These are phyloP conservation scores for Lachancea waltii DNA, from an alignment of 805 yeast species.

Conservation along the genomic window DNA sequence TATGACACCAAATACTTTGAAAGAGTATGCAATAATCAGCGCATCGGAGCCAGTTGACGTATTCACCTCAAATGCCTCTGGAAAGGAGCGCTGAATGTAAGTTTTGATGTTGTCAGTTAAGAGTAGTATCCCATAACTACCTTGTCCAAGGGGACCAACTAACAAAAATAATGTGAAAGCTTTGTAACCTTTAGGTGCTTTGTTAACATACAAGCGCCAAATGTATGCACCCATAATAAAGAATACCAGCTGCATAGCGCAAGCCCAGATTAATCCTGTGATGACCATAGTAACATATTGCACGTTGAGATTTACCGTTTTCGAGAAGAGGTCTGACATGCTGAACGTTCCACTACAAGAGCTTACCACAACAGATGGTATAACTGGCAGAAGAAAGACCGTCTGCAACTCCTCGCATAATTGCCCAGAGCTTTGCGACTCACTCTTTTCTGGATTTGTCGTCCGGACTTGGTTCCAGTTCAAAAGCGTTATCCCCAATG, in stretches of 20 bases:
- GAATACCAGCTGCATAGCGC: conserved; percentile 57
- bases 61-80: conserved; percentile 5
- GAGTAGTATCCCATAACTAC: conserved; percentile 58
- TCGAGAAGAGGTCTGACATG: conserved; percentile 37
- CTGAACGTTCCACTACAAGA: conserved; percentile 58
- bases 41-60: conserved; percentile 14
- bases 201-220: conserved; percentile 51
- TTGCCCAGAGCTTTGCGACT: too few relatives aligned
- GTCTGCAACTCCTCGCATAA: not conserved
- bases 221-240: conserved; percentile 50
- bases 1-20: conserved; percentile 34
- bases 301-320: conserved; percentile 32
- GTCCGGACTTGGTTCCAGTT: not conserved
- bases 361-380: conserved; percentile 69
- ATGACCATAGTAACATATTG: conserved; percentile 48
- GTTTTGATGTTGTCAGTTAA: conserved; percentile 40
- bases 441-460: not conserved
- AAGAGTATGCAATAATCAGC: conserved; percentile 26
- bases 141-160: conserved; percentile 83
- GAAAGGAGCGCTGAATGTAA: conserved; percentile 20
- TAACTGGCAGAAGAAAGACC: conserved; percentile 55
- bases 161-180: conserved; percentile 71
- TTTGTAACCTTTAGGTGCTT: conserved; percentile 48
- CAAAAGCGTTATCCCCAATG: not conserved
- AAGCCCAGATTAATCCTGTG: conserved; percentile 57